Evolutionary conservation across 768 basidiomycete genomes (phyloP), one percentile per base, ranked within the genome.

Genomic region (Panaeolus papilionaceus): DNA sequence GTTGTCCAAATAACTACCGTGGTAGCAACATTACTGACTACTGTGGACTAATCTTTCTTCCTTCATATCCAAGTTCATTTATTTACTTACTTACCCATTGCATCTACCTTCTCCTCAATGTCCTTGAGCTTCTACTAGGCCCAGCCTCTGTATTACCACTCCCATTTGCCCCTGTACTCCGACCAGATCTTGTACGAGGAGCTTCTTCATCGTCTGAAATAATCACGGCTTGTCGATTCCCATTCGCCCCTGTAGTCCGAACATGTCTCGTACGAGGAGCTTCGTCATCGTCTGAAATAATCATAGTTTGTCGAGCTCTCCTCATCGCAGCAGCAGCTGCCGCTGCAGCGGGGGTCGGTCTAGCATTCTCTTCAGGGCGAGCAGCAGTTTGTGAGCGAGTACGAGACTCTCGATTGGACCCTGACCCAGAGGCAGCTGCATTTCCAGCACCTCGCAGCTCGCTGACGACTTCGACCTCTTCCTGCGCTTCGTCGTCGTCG

Each of bases 401-500:
- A 16, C 20, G n/a, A 51, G 20, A 26, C 3, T 26, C 8, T 20
- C 58, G 20, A 54, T 61, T 54, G 6, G 61, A 63, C 14, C 66
- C 69, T 33, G 62, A 58, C 7, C 61, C 61, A 2, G 65, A 28
- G 37, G 54, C 62, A 42, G 38, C 49, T n/a, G 54, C 66, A 66
- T 63, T 38, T 37, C 42, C 65, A n/a, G 18, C 18, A 63, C 20
- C 58, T n/a, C 38, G 54, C 14, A 64, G 63, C 44, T 47, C 64
- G 12, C 39, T 61, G 16, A 44, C 61, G 33, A 65, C 65, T 26
- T 63, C 49, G 37, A 67, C 69, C 14, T 64, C 61, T 7, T 58
- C 66, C n/a, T 62, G 33, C 33, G 3, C 65, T 61, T 66, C 70
- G n/a, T 51, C 64, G 42, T 65, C 69, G 38, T 66, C 67, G 16